Base-by-base conservation (phyloP, 371 early-diverging fungal species). In the Coemansia sp. region DNA sequence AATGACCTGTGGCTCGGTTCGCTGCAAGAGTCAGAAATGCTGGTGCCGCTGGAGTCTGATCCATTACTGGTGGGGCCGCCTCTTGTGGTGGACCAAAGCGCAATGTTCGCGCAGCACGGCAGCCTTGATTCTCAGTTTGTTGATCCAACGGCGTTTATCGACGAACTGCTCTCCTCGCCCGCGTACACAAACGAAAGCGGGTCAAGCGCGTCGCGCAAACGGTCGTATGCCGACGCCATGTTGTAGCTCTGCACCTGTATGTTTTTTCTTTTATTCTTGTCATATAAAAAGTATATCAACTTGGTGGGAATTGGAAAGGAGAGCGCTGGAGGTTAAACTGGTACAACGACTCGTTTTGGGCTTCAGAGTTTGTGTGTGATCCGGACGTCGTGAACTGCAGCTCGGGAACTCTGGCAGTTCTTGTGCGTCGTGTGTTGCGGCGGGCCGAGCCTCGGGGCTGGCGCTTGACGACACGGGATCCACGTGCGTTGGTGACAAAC, bases 141-240 rank as follows among this genome's bases (percentile, higher is more conserved):
- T 33, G 77, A 77, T 23, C 77, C 72, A 5, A 65, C 62, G 56
- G 20, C 72, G 12, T 77, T 72, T 40, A 77, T 77, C 12, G 77
- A 77, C 51, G 77, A 77, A 51, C 62, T 77, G 12, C 61, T 72
- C 20, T 50, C 77, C 0, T 64, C 72, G 2, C 68, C 77, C 0
- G 48, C 23, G 21, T 64, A 63, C 16, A 39, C 71, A 5, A 6
- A 63, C n/a, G 23, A 18, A 8, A 33, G 33, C 0, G 33, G 9
- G 8, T 33, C 33, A 33, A 8, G 8, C 9, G 8, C 33, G 7
- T 55, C 59, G 14, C 77, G 77, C 33, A 75, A 75, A 23, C 72
- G 77, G 26, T 71, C 77, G 12, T 75, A 57, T 47, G 72, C 71
- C 48, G 62, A 68, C 4, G 64, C 72, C 56, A 71, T 65, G 65